Evolutionary conservation across 805 yeast species (phyloP), one percentile per base, ranked within the genome.

Genomic region (Cyberlindnera maclurae): DNA sequence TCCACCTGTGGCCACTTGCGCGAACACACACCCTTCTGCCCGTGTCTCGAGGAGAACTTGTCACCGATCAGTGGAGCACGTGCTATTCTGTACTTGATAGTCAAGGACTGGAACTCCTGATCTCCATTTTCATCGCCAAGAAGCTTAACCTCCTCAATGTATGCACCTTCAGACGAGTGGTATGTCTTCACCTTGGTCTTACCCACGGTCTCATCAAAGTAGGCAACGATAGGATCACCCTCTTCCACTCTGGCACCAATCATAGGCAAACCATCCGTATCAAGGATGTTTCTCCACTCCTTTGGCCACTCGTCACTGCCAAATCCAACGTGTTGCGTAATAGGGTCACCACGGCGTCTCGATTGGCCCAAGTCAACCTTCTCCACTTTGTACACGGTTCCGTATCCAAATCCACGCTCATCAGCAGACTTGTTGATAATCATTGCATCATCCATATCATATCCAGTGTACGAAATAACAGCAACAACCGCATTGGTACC

Each of bases 361-460:
- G 76, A 75, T 62, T 72, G 69, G 3, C 83, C 66, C 41, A 93
- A 70, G 52, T 93, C 97, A 37, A 93, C 73, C 65, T 86, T 87
- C 61, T 93, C 98, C 24, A 84, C 93, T 65, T 93, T 93, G 66
- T 85, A 88, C 48, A 93, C 94, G 8, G 95, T 85, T 65, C 98
- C 98, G 54, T 93, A 90, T 15, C 95, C 97, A 50, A 93, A 93
- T 1, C 98, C 98, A 62, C 98, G 77, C 66, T 93, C 98, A 55
- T 89, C 95, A 0, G 97, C 97, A 36, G 95, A 84, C 63, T 93
- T 93, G 64, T 93, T 93, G 51, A 93, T 77, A 56, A 93, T 93
- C 97, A 93, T 90, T 59, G 98, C 98, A 64, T 93, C 98, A 68
- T 93, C 98, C 97, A 93, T 93, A 84, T 93, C 98, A 59, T 93